Percentiles rank a stretch among this genome's conserved stretches.
These are phyloP conservation scores for Ustilago tritici DNA, from an alignment of 1,284 basidiomycete genomes.

Conservation along the genomic window DNA sequence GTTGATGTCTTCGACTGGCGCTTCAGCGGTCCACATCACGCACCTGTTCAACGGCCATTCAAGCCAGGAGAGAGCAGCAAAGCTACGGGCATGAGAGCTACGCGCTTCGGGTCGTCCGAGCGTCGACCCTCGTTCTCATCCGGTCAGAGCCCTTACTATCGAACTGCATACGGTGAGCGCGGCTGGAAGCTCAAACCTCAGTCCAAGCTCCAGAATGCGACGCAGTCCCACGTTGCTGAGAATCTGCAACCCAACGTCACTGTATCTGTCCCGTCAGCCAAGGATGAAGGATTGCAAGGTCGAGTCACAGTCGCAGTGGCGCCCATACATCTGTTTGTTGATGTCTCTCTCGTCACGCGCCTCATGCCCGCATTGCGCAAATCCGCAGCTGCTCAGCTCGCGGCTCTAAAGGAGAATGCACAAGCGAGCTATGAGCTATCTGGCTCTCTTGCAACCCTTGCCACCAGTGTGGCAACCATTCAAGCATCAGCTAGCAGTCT, in stretches of 20 bases:
- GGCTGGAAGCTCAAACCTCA: conserved; percentile 53
- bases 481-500: conserved; percentile 30
- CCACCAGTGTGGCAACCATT: conserved; percentile 34
- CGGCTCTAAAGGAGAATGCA: conserved; percentile 9
- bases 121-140: conserved; percentile 14
- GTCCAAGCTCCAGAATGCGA: conserved; percentile 1
- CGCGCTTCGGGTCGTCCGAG: conserved; percentile 31
- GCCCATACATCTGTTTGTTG: conserved; percentile 54
- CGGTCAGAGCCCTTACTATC: conserved; percentile 27
- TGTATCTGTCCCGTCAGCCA: not conserved
- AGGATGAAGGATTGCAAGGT: conserved; percentile 5
- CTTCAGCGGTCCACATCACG: conserved; percentile 10
- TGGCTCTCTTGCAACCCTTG: conserved; percentile 41
- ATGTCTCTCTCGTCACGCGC: conserved; percentile 49
- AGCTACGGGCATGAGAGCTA: conserved; percentile 4
- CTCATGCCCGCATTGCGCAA: conserved; percentile 43
- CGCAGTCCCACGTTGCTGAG: conserved; percentile 6
- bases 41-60: not conserved
- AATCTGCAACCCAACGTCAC: not conserved
- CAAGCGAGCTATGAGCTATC: conserved; percentile 9
- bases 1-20: conserved; percentile 52
- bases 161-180: conserved; percentile 44
- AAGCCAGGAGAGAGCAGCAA: not conserved
- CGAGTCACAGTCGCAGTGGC: conserved; percentile 18
- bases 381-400: conserved; percentile 26